Base-by-base conservation (phyloP, 345 rosid species). In the Salix caprea region DNA sequence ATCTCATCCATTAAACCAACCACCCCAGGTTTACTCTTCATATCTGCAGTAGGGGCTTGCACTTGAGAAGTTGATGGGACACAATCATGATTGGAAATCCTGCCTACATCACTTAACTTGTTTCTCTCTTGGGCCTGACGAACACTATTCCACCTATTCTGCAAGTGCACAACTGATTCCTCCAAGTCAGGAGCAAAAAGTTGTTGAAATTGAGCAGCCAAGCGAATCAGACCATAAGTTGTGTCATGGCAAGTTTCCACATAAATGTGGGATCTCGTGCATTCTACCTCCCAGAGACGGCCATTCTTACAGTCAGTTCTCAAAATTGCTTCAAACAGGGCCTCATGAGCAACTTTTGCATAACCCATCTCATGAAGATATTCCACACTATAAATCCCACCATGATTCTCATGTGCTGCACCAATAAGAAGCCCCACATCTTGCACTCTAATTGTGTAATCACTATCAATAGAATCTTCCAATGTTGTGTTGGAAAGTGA, bases 161-260 rank as follows among this genome's bases (percentile, higher is more conserved):
- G 99, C 80, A 96, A 79, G 86, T 93, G 96, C 76, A 88, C 88
- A 79, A 89, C 79, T 42, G 97, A 88, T 84, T 92, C 96, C 89
- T 96, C 99, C 82, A 90, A 68, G 75, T 92, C 94, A 77, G 99
- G 99, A 71, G 96, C 98, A 86, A 91, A 81, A 69, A 96, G 79
- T 85, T 86, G 90, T 80, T 92, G 98, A 68, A 96, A 88, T 83
- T 92, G 99, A 34, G 90, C 75, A 72, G 84, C 91, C 90, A 96
- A 87, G 65, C 81, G 82, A 72, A 89, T 90, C 86, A 96, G 84
- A 78, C 89, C 98, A 76, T 77, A 79, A 28, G 97, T 96, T 39
- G 94, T 92, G 78, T 96, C 98, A 80, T 88, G 87, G 87, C 99
- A 93, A 81, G 98, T 91, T 79, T 88, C 95, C 78, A 96, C 72